Percentiles rank a stretch among this genome's conserved stretches.
Evolutionary conservation across 2,329 filamentous ascomycete species (phyloP).

Genomic region (Geosmithia morbida): DNA sequence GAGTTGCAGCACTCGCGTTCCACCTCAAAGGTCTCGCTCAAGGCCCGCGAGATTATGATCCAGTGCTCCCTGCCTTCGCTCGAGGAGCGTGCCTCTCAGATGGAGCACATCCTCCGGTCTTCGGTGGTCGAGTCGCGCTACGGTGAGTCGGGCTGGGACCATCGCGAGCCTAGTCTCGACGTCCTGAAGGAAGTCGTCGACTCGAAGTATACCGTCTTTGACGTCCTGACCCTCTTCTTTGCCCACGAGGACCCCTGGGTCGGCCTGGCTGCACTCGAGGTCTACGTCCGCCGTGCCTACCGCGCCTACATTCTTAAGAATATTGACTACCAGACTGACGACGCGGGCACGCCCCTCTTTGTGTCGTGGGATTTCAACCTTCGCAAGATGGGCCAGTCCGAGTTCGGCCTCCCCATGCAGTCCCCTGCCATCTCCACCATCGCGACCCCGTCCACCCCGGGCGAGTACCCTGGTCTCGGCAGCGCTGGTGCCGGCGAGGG

Average conservation of each 20-base stretch:
- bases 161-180: constrained; percentile 80
- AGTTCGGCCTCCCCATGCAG: constrained; percentile 70
- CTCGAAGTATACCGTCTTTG: constrained; percentile 96
- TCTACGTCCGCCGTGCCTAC: constrained; percentile 93
- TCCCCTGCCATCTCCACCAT: constrained; percentile 75
- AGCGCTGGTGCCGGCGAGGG: constrained; percentile 16
- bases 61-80: constrained; percentile 92
- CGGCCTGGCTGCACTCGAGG: constrained; percentile 80
- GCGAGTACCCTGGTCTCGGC: constrained; percentile 11
- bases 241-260: constrained; percentile 91
- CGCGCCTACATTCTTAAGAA: constrained; percentile 86
- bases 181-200: constrained; percentile 96
- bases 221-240: constrained; percentile 92
- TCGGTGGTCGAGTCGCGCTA: constrained; percentile 95
- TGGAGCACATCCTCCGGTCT: constrained; percentile 96
- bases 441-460: constrained; percentile 44
- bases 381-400: constrained; percentile 81
- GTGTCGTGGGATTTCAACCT: constrained; percentile 94
- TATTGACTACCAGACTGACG: constrained; percentile 78
- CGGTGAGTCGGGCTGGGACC: constrained; percentile 92
- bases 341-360: constrained; percentile 53
- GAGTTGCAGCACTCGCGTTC: constrained; percentile 60
- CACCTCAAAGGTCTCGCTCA: constrained; percentile 91
- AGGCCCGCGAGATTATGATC: constrained; percentile 93
- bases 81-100: constrained; percentile 86